A percentile compares a stretch with the other conserved stretches of the same genome.
Evolutionary conservation across 805 yeast genomes (phyloP).

Genomic region (Yarrowia osloensis): DNA sequence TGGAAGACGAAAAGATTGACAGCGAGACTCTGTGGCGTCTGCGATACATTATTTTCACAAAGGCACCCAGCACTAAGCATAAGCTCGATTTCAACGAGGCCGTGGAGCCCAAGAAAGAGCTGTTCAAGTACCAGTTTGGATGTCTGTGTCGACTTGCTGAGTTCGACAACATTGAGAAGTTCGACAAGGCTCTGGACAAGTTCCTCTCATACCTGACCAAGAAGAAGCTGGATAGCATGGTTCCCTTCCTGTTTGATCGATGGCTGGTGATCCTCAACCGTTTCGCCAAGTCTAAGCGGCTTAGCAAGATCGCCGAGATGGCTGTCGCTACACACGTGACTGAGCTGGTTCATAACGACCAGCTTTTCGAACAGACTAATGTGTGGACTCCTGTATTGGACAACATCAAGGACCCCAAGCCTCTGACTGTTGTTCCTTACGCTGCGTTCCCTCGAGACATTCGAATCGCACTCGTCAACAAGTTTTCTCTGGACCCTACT

Average conservation of each 20-base stretch:
- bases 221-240: background rate
- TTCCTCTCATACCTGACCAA: background rate
- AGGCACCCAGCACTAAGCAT: slow-evolving; percentile 4
- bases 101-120: background rate
- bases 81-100: background rate
- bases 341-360: slow-evolving; percentile 5
- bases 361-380: background rate
- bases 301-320: background rate
- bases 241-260: slow-evolving; percentile 19
- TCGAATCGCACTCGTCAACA: background rate
- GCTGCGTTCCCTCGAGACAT: slow-evolving; percentile 8
- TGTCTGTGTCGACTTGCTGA: slow-evolving; percentile 15
- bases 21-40: slow-evolving; percentile 8
- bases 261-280: slow-evolving; percentile 11
- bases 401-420: slow-evolving; percentile 3
- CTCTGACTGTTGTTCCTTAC: background rate
- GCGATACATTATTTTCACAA: slow-evolving; percentile 18
- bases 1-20: slow-evolving; percentile 1
- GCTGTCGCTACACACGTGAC: background rate
- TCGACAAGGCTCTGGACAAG: slow-evolving; percentile 13
- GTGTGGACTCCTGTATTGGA: slow-evolving; percentile 16
- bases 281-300: slow-evolving; percentile 13
- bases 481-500: slow-evolving; percentile 5
- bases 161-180: slow-evolving; percentile 12
- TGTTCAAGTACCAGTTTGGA: slow-evolving; percentile 5